Base-by-base conservation (phyloP, 768 basidiomycete species). In the Termitomyces heimii region DNA sequence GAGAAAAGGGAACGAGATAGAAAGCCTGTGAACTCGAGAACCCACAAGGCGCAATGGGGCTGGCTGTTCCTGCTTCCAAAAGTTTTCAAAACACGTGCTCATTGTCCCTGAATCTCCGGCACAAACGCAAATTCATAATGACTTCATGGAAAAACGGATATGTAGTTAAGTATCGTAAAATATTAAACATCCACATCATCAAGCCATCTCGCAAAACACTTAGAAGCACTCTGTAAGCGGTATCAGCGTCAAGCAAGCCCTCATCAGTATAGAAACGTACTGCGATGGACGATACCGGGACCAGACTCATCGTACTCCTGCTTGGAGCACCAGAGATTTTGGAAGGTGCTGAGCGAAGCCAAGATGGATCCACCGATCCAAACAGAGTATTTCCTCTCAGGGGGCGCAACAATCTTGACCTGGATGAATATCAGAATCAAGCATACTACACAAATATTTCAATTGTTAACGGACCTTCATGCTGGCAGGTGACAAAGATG, bases 371-470 rank as follows among this genome's bases (percentile, higher is more conserved):
- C 89, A 76, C 89, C 89, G 65, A 94, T 94, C 91, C 94, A 97
- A 74, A 95, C 94, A 54, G 91, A 93, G 82, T 94, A 94, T 72
- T 92, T 96, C 66, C 93, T 80, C 79, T 96, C 93, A 54, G 93
- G 92, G 51, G 94, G 93, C 59, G 93, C 90, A 58, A 92, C 88
- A 56, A 94, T 92, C 84, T 92, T 94, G 77, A 94, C 88, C 82
- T 83, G 58, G 28, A 48, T 20, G 39, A 6, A 32, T 6, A 28
- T 37, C 12, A 63, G 29, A 55, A 57, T 51, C 31, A 29, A 45
- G 48, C 48, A 51, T 24, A 12, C 31, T 8, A 16, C 4, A 40
- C 7, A 40, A 14, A 42, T 26, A 2, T 35, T 29, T 28, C 34
- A 28, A 34, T 20, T 12, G 0, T n/a, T 45, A 28, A 69, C 77